Evolutionary conservation across 768 basidiomycete species (phyloP).

Genomic region (Mycena olivaceomarginata): DNA sequence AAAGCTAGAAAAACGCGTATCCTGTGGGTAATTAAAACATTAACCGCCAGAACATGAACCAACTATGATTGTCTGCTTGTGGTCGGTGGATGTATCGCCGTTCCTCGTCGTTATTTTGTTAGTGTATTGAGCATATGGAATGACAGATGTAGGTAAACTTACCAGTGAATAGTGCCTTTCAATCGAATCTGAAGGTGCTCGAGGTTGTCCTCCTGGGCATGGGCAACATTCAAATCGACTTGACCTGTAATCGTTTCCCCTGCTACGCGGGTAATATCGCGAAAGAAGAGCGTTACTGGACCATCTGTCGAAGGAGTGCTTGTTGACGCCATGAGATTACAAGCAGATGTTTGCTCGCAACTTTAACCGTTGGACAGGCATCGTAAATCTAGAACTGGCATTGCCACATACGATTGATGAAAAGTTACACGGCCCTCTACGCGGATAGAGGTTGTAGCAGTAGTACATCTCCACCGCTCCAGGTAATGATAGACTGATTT

Average conservation of each 20-base stretch:
- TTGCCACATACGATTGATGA: too few relatives aligned
- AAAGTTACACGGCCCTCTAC: too few relatives aligned
- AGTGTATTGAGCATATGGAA: neutral
- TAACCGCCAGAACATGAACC: neutral
- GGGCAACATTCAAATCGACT: constrained; percentile 35
- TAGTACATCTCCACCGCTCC: too few relatives aligned
- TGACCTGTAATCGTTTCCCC: constrained; percentile 30
- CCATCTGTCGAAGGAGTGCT: constrained; percentile 22
- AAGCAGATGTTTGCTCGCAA: neutral
- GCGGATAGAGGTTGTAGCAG: too few relatives aligned
- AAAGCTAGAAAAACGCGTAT: constrained; percentile 21
- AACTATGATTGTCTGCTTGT: constrained; percentile 16
- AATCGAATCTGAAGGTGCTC: constrained; percentile 36
- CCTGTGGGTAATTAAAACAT: neutral
- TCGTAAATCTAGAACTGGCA: neutral
- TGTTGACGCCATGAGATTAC: constrained; percentile 7
- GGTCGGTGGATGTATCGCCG: neutral
- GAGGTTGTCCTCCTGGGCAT: constrained; percentile 36
- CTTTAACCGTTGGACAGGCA: neutral
- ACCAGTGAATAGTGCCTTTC: constrained; percentile 31
- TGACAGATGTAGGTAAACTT: neutral
- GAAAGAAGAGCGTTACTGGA: constrained; percentile 32
- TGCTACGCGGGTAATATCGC: constrained; percentile 32
- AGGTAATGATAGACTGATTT: too few relatives aligned
- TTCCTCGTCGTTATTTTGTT: constrained; percentile 15